Percentiles rank a stretch among this genome's conserved stretches.
These are phyloP conservation scores for Mimosa bimucronata DNA, from an alignment of 306 rosid species.

Conservation along the genomic window DNA sequence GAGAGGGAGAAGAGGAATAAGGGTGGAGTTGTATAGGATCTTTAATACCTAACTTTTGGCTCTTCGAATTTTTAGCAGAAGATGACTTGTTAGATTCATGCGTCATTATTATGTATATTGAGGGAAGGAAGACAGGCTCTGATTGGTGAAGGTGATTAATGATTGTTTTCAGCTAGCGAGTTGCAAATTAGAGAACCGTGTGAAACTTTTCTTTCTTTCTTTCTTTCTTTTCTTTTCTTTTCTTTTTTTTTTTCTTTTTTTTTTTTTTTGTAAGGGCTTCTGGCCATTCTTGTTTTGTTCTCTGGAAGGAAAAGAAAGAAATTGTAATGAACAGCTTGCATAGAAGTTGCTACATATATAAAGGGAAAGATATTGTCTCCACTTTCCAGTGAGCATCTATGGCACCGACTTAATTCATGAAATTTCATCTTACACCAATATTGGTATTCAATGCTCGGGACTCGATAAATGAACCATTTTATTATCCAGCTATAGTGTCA, in stretches of 20 bases:
- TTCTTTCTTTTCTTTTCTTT: no score
- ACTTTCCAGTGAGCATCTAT: not conserved
- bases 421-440: not conserved
- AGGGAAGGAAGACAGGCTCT: conserved; percentile 44
- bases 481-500: not conserved
- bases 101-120: conserved; percentile 36
- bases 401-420: not conserved
- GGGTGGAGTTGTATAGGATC: conserved; percentile 52
- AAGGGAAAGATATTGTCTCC: not conserved
- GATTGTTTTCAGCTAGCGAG: conserved; percentile 43
- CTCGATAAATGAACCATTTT: not conserved
- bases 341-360: not conserved
- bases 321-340: conserved; percentile 2
- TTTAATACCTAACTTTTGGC: conserved; percentile 69
- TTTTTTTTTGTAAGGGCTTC: conserved; percentile 33
- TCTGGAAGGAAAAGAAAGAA: not conserved
- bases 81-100: conserved; percentile 63
- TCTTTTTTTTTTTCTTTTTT: not conserved
- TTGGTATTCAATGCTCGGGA: not conserved
- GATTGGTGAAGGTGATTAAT: conserved; percentile 51
- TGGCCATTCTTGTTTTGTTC: conserved; percentile 21
- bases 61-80: conserved; percentile 92
- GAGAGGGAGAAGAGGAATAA: conserved; percentile 10
- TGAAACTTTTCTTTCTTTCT: conserved; percentile 35
- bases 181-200: conserved; percentile 48